Evolutionary conservation across 2,329 filamentous ascomycete genomes (phyloP), one percentile per base, ranked within the genome.

Genomic region (Microsporum ferrugineum): DNA sequence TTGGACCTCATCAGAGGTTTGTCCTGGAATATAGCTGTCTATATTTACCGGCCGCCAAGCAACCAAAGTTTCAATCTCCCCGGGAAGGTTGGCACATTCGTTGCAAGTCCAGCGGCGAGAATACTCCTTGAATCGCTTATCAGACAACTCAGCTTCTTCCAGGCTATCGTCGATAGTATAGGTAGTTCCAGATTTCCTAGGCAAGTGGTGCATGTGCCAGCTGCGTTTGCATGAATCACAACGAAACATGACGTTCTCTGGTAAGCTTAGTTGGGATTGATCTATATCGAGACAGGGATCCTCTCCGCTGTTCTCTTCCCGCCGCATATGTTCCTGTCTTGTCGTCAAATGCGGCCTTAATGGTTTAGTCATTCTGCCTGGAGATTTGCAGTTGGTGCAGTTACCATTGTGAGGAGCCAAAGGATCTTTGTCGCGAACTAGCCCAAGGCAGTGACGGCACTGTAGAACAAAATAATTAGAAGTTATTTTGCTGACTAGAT

Each of bases 201-300:
- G 86, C 7, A 97, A 77, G 75, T 99, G 92, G 63, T 92, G 84
- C 65, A 87, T 86, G 72, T 99, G 94, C 77, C 86, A 96, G 5
- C 80, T 88, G 61, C 91, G 82, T 63, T 84, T 86, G 72, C 94
- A 99, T 29, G 76, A 78, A 0, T 76, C 78, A 73, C 94, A 99
- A 60, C 94, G 86, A 71, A 96, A 96, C 34, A 99, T 78, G 14
- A 96, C 79, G 63, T 88, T 88, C 2, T 85, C 78, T 0, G 81
- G 68, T 65, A 94, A 92, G 74, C 97, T 90, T 67, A 97, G 70
- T 1, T 89, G 79, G 0, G 78, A 70, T 0, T 78, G 71, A 3
- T 84, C 75, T 2, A 96, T 84, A 1, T 77, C 65, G 1, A 84
- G 85, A 59, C 90, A 80, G 0, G 91, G 91, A 69, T 97, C 91